Conservation (phyloP, 495 filamentous ascomycete species). For the Aspergillus avenaceus region DNA sequence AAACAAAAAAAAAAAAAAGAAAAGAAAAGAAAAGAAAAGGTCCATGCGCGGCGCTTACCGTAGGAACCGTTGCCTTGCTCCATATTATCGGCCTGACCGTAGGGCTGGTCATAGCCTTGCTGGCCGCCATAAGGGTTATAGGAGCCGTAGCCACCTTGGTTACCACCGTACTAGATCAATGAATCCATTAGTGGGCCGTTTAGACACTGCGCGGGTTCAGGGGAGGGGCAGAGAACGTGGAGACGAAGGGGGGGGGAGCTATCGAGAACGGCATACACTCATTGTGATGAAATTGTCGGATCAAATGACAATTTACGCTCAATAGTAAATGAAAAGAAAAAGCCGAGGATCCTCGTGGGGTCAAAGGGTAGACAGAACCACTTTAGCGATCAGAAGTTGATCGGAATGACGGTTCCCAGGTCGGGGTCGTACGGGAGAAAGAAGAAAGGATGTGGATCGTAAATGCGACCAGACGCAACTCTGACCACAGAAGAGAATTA, state of each 20-base stretch:
- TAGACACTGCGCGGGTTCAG: background rate
- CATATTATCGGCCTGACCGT: conserved; percentile 39
- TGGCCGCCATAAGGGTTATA: conserved; percentile 56
- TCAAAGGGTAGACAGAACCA: background rate
- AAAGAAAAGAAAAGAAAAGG: no score
- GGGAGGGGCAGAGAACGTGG: conserved; percentile 3
- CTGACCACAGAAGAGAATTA: conserved; percentile 1
- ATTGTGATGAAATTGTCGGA: conserved; percentile 18
- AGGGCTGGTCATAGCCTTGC: conserved; percentile 42
- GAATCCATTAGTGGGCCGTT: conserved; percentile 1
- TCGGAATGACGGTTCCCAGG: conserved; percentile 1
- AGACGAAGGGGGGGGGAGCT: background rate
- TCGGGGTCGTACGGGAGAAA: conserved; percentile 12
- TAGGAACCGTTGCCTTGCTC: conserved; percentile 37
- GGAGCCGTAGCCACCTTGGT: conserved; percentile 53
- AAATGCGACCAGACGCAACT: background rate
- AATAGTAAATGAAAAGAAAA: no score
- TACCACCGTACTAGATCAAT: conserved; percentile 20
- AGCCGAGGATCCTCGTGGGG: background rate
- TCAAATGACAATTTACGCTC: background rate
- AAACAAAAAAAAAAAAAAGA: no score
- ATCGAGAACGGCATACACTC: conserved; percentile 31
- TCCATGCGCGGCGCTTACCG: conserved; percentile 29
- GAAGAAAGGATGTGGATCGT: background rate
- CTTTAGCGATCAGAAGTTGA: background rate